Evolutionary conservation across 306 rosid genomes (phyloP).

Genomic region (Trifolium dubium): DNA sequence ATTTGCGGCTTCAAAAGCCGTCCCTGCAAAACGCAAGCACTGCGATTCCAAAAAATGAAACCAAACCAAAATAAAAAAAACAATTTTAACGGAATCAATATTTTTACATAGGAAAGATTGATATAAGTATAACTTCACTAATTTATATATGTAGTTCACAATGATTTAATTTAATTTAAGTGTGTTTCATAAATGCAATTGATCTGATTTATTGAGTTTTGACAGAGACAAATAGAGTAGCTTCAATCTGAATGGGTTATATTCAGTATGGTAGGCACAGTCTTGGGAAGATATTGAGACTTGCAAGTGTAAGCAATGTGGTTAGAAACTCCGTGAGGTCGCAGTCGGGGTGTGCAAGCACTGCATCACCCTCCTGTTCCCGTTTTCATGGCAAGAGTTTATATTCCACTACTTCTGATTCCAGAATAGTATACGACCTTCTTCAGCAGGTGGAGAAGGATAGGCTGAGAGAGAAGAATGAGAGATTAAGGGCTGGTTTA

Average conservation of each 20-base stretch:
- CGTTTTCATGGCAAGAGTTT: conserved; percentile 31
- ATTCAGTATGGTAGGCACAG: conserved; percentile 33
- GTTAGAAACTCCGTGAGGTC: conserved; percentile 43
- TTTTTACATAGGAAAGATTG: not conserved
- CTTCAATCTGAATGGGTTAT: conserved; percentile 43
- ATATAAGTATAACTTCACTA: not conserved
- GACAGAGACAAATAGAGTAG: not conserved
- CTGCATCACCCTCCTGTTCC: conserved; percentile 11
- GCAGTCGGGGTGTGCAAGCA: not conserved
- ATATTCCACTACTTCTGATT: conserved; percentile 50
- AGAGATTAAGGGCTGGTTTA: conserved; percentile 58
- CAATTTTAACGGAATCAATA: no score
- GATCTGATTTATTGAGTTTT: not conserved
- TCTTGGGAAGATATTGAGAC: conserved; percentile 36
- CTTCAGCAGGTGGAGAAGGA: conserved; percentile 69
- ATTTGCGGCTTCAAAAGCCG: not conserved
- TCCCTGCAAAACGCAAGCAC: not conserved
- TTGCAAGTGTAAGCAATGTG: conserved; percentile 38
- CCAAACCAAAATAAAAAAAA: no score
- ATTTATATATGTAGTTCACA: not conserved
- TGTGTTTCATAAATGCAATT: conserved; percentile 11
- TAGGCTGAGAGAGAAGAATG: conserved; percentile 62
- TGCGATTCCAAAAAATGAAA: not conserved
- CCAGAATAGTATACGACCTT: conserved; percentile 55
- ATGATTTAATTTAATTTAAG: not conserved